Percentiles rank a stretch among this genome's conserved stretches.
Conservation (phyloP, 352 stramenopile genomes). For the Phytophthora pini region DNA sequence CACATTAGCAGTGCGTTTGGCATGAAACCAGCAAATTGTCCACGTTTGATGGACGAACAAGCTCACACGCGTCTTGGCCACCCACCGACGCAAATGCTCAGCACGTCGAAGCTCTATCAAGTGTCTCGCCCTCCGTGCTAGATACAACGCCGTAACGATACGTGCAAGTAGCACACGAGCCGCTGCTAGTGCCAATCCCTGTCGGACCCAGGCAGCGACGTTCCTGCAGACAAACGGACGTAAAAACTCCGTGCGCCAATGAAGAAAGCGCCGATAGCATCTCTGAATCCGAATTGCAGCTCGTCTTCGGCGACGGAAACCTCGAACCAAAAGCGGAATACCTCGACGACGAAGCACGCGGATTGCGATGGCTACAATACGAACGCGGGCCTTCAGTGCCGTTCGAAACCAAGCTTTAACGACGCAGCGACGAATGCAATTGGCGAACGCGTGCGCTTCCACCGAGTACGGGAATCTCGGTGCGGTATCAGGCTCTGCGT, state of each 20-base stretch:
- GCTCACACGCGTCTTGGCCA: conserved; percentile 51
- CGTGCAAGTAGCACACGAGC: conserved; percentile 25
- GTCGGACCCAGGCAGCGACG: conserved; percentile 19
- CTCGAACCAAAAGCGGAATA: conserved; percentile 31
- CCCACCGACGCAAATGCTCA: conserved; percentile 38
- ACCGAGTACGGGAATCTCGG: conserved; percentile 47
- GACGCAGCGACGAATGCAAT: conserved; percentile 34
- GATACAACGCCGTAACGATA: conserved; percentile 21
- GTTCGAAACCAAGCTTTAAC: conserved; percentile 34
- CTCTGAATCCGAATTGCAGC: conserved; percentile 46
- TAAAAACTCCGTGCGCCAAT: conserved; percentile 28
- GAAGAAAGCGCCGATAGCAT: conserved; percentile 23
- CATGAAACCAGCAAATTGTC: conserved; percentile 41
- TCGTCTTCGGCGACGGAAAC: conserved; percentile 32
- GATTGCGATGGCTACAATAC: conserved; percentile 38
- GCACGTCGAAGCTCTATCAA: conserved; percentile 20
- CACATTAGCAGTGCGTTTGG: conserved; percentile 41
- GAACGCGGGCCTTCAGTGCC: conserved; percentile 25
- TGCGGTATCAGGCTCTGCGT: too few relatives aligned
- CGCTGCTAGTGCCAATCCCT: conserved; percentile 3
- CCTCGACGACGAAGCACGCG: conserved; percentile 40
- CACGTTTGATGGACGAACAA: conserved; percentile 52
- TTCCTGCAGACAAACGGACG: conserved; percentile 20
- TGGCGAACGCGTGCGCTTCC: conserved; percentile 38
- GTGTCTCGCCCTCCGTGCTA: conserved; percentile 11